phyloP scores from a whole-genome alignment of 768 basidiomycete genomes.

The Dioszegia aurantiaca region DNA sequence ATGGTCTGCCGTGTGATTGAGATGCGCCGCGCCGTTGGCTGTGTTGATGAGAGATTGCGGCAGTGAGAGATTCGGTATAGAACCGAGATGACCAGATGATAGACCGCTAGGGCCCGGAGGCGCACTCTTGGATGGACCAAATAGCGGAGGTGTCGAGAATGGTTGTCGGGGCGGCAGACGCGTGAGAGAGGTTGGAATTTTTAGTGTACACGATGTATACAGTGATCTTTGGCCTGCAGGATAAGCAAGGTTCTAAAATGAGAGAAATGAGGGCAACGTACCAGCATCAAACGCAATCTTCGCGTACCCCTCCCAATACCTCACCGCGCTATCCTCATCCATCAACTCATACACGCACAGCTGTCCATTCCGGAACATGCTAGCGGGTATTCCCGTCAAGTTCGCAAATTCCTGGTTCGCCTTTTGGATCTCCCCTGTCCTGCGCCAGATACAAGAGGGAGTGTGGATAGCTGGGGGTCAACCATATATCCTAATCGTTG shows the following conservation, averaged over 20 bases:
- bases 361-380: conserved; percentile 66
- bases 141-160: conserved; percentile 18
- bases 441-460: conserved; percentile 91
- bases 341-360: conserved; percentile 96
- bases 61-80: conserved; percentile 19
- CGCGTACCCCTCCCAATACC: conserved; percentile 99
- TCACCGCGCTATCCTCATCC: conserved; percentile 94
- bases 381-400: conserved; percentile 63
- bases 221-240: conserved; percentile 41
- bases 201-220: conserved; percentile 44
- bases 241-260: neutral
- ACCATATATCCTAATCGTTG: conserved; percentile 3
- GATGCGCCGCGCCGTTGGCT: conserved; percentile 57
- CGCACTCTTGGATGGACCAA: conserved; percentile 16
- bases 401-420: conserved; percentile 94
- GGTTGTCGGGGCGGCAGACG: conserved; percentile 27
- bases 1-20: conserved; percentile 65
- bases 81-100: neutral
- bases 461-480: conserved; percentile 74
- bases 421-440: conserved; percentile 98
- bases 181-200: conserved; percentile 43
- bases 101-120: conserved; percentile 3
- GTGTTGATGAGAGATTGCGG: conserved; percentile 59
- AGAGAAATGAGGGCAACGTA: conserved; percentile 17
- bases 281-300: conserved; percentile 48